These are phyloP conservation scores for Luvunga scandens DNA, from an alignment of 345 rosid genomes.

Conservation along the genomic window DNA sequence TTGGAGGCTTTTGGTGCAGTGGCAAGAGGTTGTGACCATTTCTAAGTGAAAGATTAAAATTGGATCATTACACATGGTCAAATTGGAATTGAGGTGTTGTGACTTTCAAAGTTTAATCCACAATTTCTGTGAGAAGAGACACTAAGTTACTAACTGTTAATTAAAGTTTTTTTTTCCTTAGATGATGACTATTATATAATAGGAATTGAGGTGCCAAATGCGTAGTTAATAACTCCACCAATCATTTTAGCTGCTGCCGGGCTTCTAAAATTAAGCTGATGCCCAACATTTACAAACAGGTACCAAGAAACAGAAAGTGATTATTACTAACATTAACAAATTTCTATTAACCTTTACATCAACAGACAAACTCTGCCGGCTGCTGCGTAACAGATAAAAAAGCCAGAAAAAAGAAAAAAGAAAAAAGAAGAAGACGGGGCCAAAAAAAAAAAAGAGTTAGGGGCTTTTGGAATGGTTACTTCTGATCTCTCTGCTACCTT, in stretches of 20 bases:
- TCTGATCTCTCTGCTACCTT: conserved; percentile 5
- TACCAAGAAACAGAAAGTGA: neutral
- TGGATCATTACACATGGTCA: neutral
- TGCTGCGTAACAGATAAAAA: neutral
- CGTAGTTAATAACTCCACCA: neutral
- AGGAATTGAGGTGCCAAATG: neutral
- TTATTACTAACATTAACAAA: neutral
- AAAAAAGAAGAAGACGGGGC: neutral
- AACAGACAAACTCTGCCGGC: neutral
- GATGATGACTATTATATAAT: no score
- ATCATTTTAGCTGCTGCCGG: neutral
- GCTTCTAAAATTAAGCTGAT: neutral
- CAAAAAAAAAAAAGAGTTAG: neutral
- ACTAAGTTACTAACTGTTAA: no score
- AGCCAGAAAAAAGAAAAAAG: no score
- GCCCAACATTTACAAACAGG: no score
- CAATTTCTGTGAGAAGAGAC: neutral
- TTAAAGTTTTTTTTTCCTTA: no score
- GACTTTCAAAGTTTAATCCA: neutral
- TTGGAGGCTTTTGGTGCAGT: neutral
- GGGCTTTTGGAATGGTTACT: neutral
- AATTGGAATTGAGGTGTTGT: neutral
- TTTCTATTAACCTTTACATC: neutral
- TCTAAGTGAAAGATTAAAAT: neutral
- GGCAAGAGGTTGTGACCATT: neutral